Evolutionary conservation across 306 rosid genomes (phyloP).

Genomic region (Medicago truncatula): DNA sequence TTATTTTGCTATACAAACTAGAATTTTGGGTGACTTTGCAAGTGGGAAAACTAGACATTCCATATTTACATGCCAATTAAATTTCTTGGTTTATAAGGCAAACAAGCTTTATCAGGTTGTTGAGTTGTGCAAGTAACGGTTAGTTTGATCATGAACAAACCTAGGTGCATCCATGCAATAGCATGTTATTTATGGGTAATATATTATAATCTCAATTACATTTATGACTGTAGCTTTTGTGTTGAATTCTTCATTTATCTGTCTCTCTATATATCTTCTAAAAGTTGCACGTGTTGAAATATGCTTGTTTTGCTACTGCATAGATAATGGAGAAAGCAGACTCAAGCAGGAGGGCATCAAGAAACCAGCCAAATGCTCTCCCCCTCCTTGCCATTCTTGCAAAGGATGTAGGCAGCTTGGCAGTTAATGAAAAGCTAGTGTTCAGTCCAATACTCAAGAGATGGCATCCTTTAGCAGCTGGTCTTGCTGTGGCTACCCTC

Average conservation of each 20-base stretch:
- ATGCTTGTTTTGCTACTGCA: constrained; percentile 39
- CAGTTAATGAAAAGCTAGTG: constrained; percentile 75
- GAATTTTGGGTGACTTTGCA: not conserved
- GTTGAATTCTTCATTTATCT: constrained; percentile 28
- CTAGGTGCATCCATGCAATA: not conserved
- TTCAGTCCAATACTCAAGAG: constrained; percentile 92
- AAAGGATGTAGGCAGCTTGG: constrained; percentile 91
- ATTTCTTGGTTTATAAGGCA: not conserved
- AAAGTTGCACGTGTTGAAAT: constrained; percentile 43
- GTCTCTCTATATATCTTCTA: not conserved
- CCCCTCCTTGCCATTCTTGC: constrained; percentile 93
- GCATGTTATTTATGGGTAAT: constrained; percentile 18
- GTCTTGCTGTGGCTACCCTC: constrained; percentile 97
- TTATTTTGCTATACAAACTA: constrained; percentile 16
- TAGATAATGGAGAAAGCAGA: constrained; percentile 98
- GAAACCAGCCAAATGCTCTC: constrained; percentile 87
- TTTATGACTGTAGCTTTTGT: constrained; percentile 5
- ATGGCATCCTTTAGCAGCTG: constrained; percentile 98
- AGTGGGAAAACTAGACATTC: constrained; percentile 18
- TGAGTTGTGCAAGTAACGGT: constrained; percentile 17
- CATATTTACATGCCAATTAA: constrained; percentile 1
- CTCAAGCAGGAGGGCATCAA: constrained; percentile 94
- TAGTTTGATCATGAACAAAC: constrained; percentile 9
- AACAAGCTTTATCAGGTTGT: not conserved
- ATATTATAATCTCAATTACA: constrained; percentile 24